phyloP scores from a whole-genome alignment of 495 filamentous ascomycete genomes.

The Clavariopsis aquatica region DNA sequence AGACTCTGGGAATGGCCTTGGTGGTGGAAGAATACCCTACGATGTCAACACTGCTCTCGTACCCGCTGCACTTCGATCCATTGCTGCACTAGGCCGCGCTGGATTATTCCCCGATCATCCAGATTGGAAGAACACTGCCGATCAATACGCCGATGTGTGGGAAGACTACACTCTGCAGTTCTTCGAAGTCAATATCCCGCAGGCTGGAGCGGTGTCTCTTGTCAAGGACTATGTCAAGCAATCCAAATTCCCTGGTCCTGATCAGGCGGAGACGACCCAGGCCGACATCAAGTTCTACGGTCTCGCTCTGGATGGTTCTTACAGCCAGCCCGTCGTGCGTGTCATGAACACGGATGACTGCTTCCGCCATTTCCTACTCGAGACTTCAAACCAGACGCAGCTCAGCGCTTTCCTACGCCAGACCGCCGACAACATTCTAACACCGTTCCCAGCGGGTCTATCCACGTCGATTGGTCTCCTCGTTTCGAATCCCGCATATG shows the following conservation, averaged over 20 bases:
- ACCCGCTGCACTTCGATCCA: slow-evolving; percentile 61
- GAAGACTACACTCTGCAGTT: slow-evolving; percentile 62
- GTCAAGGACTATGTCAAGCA: slow-evolving; percentile 52
- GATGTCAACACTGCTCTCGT: slow-evolving; percentile 67
- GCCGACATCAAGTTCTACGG: slow-evolving; percentile 56
- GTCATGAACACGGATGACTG: slow-evolving; percentile 68
- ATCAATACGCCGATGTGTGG: slow-evolving; percentile 60
- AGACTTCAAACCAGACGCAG: slow-evolving; percentile 60
- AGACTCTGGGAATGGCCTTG: slow-evolving; percentile 61
- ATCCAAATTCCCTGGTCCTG: slow-evolving; percentile 49
- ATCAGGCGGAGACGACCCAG: slow-evolving; percentile 48
- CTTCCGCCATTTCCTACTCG: slow-evolving; percentile 64
- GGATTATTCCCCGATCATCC: slow-evolving; percentile 55
- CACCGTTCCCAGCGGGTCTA: slow-evolving; percentile 61
- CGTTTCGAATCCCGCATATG: slow-evolving; percentile 65
- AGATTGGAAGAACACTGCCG: slow-evolving; percentile 52
- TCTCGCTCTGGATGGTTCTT: slow-evolving; percentile 57
- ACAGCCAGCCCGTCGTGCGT: slow-evolving; percentile 53
- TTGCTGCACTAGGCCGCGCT: slow-evolving; percentile 52
- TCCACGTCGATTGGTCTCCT: slow-evolving; percentile 59
- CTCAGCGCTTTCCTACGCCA: slow-evolving; percentile 58
- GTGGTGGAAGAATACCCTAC: slow-evolving; percentile 64
- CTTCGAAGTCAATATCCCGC: slow-evolving; percentile 54
- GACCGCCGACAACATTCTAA: slow-evolving; percentile 57
- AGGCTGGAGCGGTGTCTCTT: slow-evolving; percentile 48